Evolutionary conservation across 2,329 filamentous ascomycete genomes (phyloP).

Genomic region (Juglanconis oblonga): DNA sequence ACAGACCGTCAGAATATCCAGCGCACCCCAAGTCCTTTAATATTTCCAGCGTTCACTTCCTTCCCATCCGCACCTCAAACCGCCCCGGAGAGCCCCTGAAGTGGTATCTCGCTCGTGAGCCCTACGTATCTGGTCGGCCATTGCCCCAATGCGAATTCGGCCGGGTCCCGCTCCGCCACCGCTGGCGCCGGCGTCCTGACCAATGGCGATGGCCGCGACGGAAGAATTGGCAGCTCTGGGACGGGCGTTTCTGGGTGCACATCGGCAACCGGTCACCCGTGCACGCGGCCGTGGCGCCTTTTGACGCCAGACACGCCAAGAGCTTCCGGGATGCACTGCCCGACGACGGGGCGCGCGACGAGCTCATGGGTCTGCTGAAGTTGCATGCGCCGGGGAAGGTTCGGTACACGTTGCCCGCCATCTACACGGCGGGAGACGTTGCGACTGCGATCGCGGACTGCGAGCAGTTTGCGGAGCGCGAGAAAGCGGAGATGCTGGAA

Average conservation of each 20-base stretch:
- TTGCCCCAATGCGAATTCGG: conserved; percentile 23
- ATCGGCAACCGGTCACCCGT: conserved; percentile 41
- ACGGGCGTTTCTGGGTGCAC: conserved; percentile 62
- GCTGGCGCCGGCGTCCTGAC: conserved; percentile 2
- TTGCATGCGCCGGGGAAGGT: conserved; percentile 52
- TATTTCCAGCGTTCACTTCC: conserved; percentile 46
- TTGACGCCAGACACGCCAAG: conserved; percentile 41
- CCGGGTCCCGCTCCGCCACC: conserved; percentile 17
- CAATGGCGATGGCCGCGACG: conserved; percentile 28
- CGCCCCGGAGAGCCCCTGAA: conserved; percentile 20
- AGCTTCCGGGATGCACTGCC: conserved; percentile 44
- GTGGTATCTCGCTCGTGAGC: conserved; percentile 47
- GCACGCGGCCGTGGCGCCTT: conserved; percentile 43
- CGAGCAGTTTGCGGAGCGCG: conserved; percentile 20
- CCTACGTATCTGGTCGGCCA: conserved; percentile 40
- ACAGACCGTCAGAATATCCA: conserved; percentile 5
- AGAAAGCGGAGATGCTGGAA: conserved; percentile 3
- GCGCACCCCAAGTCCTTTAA: conserved; percentile 35
- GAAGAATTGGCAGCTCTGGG: conserved; percentile 44
- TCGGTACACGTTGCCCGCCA: conserved; percentile 52
- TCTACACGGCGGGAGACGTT: conserved; percentile 45
- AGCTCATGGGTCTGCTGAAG: conserved; percentile 42
- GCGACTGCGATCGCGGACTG: conserved; percentile 21
- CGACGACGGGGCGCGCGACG: conserved; percentile 26
- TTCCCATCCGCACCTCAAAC: conserved; percentile 30